A percentile compares a stretch with the other conserved stretches of the same genome.
Conservation (phyloP, 345 rosid genomes). For the Turnera subulata region DNA sequence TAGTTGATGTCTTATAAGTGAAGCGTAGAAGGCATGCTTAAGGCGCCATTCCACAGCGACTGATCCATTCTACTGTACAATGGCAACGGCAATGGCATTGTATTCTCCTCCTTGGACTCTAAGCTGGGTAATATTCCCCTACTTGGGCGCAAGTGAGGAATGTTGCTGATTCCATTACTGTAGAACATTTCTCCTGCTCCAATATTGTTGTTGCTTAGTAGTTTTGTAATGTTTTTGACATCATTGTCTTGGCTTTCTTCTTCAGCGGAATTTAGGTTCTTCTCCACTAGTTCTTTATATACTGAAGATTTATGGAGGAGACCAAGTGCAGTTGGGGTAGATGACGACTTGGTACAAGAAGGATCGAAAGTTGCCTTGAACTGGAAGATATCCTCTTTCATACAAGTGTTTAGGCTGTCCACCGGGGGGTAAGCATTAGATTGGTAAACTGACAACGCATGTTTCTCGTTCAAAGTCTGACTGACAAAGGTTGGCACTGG, state of each 20-base stretch:
- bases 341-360: constrained; percentile 17
- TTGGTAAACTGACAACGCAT: constrained; percentile 12
- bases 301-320: constrained; percentile 45
- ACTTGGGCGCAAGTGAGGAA: constrained; percentile 8
- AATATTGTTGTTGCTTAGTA: background rate
- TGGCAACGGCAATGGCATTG: constrained; percentile 10
- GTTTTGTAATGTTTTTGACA: background rate
- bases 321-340: constrained; percentile 43
- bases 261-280: constrained; percentile 20
- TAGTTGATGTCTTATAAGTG: background rate
- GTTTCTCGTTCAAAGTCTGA: constrained; percentile 12
- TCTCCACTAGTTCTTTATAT: constrained; percentile 42
- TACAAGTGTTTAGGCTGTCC: constrained; percentile 3
- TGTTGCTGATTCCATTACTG: constrained; percentile 9
- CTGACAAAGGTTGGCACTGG: constrained; percentile 1
- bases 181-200: constrained; percentile 17
- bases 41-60: constrained; percentile 21
- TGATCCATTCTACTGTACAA: constrained; percentile 14
- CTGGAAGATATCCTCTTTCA: constrained; percentile 3
- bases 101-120: constrained; percentile 17
- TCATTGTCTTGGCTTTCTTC: constrained; percentile 11
- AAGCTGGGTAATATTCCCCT: constrained; percentile 18
- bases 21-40: background rate
- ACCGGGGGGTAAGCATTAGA: constrained; percentile 12
- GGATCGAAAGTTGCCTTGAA: constrained; percentile 3